A percentile compares a stretch with the other conserved stretches of the same genome.
phyloP scores from a whole-genome alignment of 495 filamentous ascomycete genomes.

The Xylaria longipes region DNA sequence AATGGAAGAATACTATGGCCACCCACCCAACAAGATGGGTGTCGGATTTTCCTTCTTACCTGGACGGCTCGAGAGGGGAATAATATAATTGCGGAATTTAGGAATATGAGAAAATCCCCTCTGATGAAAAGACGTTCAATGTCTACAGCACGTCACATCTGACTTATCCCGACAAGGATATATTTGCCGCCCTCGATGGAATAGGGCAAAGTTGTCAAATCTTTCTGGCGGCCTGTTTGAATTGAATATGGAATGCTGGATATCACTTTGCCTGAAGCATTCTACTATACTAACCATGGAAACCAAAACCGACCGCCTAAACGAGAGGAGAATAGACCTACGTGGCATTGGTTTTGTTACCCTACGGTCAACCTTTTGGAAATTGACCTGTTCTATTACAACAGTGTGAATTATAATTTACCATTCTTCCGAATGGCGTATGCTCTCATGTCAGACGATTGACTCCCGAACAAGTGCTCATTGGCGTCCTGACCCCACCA shows the following conservation, averaged over 20 bases:
- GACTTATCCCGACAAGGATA: constrained; percentile 10
- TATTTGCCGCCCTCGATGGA: constrained; percentile 4
- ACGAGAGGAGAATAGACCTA: background rate
- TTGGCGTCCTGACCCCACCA: too few relatives aligned
- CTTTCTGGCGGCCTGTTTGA: background rate
- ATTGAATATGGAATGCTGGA: background rate
- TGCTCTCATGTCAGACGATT: constrained; percentile 10
- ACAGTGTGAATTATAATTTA: too few relatives aligned
- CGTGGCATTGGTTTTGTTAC: constrained; percentile 8
- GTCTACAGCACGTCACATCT: background rate
- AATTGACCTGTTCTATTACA: background rate
- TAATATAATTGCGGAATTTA: too few relatives aligned
- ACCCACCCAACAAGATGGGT: background rate
- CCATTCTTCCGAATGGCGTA: background rate
- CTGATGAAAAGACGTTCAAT: background rate
- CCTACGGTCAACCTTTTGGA: background rate
- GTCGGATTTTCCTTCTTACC: background rate
- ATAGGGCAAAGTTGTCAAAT: background rate
- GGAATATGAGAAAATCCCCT: background rate
- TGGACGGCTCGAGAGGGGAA: too few relatives aligned
- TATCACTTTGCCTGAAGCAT: background rate
- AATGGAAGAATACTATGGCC: background rate
- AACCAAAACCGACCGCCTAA: too few relatives aligned
- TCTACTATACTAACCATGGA: background rate
- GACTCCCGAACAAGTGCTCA: background rate